phyloP scores from a whole-genome alignment of 805 yeast genomes.

The Metschnikowia dekortorum region DNA sequence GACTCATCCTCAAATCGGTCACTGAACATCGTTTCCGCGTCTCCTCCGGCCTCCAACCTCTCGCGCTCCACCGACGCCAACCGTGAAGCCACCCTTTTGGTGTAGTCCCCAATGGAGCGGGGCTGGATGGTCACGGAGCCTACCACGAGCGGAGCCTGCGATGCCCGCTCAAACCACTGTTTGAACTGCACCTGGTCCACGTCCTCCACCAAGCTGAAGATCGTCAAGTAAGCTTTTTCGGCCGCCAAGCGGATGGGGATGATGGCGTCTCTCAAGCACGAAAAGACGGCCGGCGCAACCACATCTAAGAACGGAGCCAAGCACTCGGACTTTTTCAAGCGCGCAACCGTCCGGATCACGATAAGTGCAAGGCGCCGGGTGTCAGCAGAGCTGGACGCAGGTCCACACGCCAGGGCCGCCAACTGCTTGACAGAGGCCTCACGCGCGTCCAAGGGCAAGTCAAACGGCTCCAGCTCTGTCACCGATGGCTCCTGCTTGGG shows the following conservation, averaged over 20 bases:
- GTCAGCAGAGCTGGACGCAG: conserved; percentile 62
- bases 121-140: conserved; percentile 45
- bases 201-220: conserved; percentile 72
- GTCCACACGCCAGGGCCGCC: conserved; percentile 46
- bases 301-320: conserved; percentile 51
- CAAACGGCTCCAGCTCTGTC: conserved; percentile 25
- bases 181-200: conserved; percentile 49
- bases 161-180: conserved; percentile 54
- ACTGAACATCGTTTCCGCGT: conserved; percentile 74
- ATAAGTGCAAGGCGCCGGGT: conserved; percentile 77
- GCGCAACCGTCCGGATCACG: conserved; percentile 67
- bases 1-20: conserved; percentile 82
- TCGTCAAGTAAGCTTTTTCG: conserved; percentile 77
- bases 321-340: conserved; percentile 49
- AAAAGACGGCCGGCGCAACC: conserved; percentile 70
- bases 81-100: conserved; percentile 83
- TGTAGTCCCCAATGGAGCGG: conserved; percentile 82
- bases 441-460: conserved; percentile 39
- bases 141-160: conserved; percentile 35
- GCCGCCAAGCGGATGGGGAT: conserved; percentile 94
- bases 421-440: conserved; percentile 46
- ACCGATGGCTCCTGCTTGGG: conserved; percentile 18
- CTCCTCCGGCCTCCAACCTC: conserved; percentile 86
- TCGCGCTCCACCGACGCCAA: conserved; percentile 85
- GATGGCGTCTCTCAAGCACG: conserved; percentile 79